Conservation (phyloP, 331 rosid genomes). For the Acacia pycnantha region DNA sequence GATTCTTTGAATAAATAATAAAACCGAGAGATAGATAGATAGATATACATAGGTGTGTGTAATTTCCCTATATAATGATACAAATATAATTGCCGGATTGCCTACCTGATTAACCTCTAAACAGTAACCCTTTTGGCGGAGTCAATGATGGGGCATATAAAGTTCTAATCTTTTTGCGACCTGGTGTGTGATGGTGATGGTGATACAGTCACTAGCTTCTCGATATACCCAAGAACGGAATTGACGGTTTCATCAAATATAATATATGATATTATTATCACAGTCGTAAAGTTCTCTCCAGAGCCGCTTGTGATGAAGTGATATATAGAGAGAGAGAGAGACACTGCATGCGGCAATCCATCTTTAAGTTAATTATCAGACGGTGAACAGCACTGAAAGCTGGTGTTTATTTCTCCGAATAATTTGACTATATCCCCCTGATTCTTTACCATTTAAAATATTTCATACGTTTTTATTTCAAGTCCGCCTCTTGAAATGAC, state of each 20-base stretch:
- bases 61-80: slow-evolving; percentile 26
- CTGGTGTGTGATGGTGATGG: slow-evolving; percentile 46
- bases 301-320: slow-evolving; percentile 1
- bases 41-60: background rate
- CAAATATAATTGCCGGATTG: slow-evolving; percentile 46
- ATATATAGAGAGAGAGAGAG: no score
- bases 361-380: background rate
- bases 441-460: background rate
- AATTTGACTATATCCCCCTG: background rate
- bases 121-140: slow-evolving; percentile 47
- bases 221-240: slow-evolving; percentile 27
- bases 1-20: background rate
- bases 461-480: background rate
- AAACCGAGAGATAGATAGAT: background rate
- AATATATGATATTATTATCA: background rate
- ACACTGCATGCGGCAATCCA: background rate
- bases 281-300: slow-evolving; percentile 1
- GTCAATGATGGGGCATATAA: slow-evolving; percentile 61
- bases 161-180: slow-evolving; percentile 41
- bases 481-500: slow-evolving; percentile 1
- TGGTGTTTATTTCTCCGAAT: background rate
- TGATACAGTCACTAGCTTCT: slow-evolving; percentile 41
- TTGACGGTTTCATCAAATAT: slow-evolving; percentile 29
- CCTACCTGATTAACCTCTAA: slow-evolving; percentile 82
- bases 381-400: background rate